Conservation (phyloP, 305 asterid species). For the Rubia tinctorum region DNA sequence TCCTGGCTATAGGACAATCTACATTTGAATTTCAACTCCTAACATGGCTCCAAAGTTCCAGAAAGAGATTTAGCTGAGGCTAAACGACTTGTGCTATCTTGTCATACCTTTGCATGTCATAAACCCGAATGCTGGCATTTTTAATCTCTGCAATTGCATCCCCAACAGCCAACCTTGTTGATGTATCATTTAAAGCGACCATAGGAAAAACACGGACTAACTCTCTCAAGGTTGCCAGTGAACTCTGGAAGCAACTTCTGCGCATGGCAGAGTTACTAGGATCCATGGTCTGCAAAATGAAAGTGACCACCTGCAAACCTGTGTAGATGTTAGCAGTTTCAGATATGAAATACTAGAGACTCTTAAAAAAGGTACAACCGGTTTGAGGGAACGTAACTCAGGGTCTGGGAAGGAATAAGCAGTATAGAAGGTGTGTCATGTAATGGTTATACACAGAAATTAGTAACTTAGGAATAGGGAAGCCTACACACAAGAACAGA, state of each 20-base stretch:
- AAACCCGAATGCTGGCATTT: conserved; percentile 68
- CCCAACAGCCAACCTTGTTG: conserved; percentile 91
- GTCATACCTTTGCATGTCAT: conserved; percentile 90
- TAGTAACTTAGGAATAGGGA: not conserved
- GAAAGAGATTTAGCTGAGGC: not conserved
- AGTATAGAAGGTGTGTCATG: not conserved
- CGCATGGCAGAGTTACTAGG: conserved; percentile 91
- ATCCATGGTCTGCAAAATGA: conserved; percentile 94
- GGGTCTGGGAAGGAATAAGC: not conserved
- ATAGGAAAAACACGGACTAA: conserved; percentile 84
- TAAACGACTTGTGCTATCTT: not conserved
- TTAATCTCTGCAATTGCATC: conserved; percentile 83
- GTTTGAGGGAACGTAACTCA: not conserved
- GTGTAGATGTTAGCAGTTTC: conserved; percentile 71
- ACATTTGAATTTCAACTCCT: not conserved
- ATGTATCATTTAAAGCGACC: conserved; percentile 72
- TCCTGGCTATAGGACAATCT: not conserved
- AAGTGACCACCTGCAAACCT: conserved; percentile 92
- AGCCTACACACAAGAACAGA: not conserved
- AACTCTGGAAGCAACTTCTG: conserved; percentile 65
- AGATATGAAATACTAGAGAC: not conserved
- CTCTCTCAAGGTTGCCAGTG: conserved; percentile 77
- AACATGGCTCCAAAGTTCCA: not conserved
- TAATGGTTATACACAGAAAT: not conserved
- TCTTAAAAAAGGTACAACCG: not conserved